Base-by-base conservation (phyloP, 2,329 filamentous ascomycete genomes). In the Colletotrichum lupini region DNA sequence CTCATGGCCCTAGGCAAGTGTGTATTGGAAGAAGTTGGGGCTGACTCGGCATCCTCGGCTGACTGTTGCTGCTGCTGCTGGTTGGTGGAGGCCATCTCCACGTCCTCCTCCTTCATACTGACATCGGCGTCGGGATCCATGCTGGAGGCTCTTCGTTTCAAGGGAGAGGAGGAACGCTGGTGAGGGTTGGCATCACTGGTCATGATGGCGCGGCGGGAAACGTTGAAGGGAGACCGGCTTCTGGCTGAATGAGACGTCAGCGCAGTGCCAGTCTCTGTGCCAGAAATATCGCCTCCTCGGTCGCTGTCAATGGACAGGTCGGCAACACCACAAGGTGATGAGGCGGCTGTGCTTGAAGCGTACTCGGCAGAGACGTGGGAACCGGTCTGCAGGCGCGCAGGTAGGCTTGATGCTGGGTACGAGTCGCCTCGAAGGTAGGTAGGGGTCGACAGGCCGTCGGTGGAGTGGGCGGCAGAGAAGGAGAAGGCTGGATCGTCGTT, bases 141-240 rank as follows among this genome's bases (percentile, higher is more conserved):
- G 79, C 88, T 91, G 72, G 89, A 91, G 46, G 90, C 90, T 75
- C 88, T 87, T 78, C 91, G 86, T 82, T 92, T 92, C 69, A 92
- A 81, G 8, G 91, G 91, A 24, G 91, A 92, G 32, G 90, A 92
- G 24, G 91, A 91, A 77, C 91, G 87, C 57, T 91, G 87, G 72
- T 88, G 86, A 28, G 86, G 79, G 74, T 92, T 88, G 76, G 87
- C 84, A 81, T 89, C 88, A 76, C 87, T 90, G 75, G 89, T 88
- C 88, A 92, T 91, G 72, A 91, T 86, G 76, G 85, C 87, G 75
- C 88, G 85, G 77, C 86, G 86, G 46, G 87, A 83, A 62, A 85
- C 81, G 75, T 85, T 84, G 76, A 87, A 85, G 46, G 90, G 88
- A 69, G 89, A 90, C 79, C 86, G 85, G 80, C 85, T 87, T 79